Evolutionary conservation across 106 monocot species (phyloP), one percentile per base, ranked within the genome.

Genomic region (Dendrobium nobile): DNA sequence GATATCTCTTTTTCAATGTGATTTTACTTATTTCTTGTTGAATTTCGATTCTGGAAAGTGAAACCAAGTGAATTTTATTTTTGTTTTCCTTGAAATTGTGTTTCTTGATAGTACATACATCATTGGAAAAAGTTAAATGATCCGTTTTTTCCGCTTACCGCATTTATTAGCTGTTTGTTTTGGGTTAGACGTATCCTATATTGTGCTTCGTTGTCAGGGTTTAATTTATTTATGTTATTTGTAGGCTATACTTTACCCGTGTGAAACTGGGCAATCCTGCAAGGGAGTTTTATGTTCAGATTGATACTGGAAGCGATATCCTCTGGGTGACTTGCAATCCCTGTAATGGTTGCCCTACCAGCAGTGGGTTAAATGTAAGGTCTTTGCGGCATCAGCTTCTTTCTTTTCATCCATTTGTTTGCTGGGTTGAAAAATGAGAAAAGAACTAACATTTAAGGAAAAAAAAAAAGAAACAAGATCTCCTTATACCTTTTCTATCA

Each of bases 221-320:
- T 51, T 20, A 20, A 26, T 59, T 40, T 41, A 1, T 76, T 10
- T 1, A 8, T 78, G n/a, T 33, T 78, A 37, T 59, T 40, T 84
- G 15, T 83, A 98, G 97, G 79, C 84, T 94, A 1, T 98, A 98
- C 77, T 94, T 75, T 78, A 91, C 94, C 7, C 87, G 91, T 24
- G 92, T 94, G 72, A 87, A 89, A 85, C 87, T 97, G 82, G 97
- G 97, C 45, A 94, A 90, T 77, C 97, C 97, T 54, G 65, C 89
- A 0, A 97, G 89, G 58, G 97, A 97, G 87, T 97, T 94, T 75
- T 94, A 91, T 68, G 97, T 97, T 61, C 97, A 94, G 85, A 92
- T 97, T 79, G 97, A 97, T 73, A 92, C 94, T 4, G 97, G 97
- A n/a, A 97, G 97, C 42, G 97, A 97, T 43, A 87, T 97, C n/a